Percentiles rank a stretch among this genome's conserved stretches.
Conservation (phyloP, 441 rosid genomes). For the Syzygium syzygioides region DNA sequence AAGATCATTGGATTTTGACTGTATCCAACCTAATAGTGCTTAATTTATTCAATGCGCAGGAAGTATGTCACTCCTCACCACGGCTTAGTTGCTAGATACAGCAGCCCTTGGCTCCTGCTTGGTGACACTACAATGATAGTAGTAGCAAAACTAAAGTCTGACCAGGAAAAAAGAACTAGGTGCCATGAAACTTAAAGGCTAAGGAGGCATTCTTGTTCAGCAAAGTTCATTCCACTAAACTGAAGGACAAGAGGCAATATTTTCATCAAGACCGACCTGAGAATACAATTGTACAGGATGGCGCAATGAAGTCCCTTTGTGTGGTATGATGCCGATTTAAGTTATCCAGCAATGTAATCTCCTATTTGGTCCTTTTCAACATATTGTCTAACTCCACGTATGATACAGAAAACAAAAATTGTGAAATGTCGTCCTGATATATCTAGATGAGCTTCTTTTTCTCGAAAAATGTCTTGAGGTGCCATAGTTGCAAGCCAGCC, state of each 20-base stretch:
- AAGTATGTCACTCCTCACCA: neutral
- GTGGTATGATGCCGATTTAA: neutral
- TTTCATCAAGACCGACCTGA: neutral
- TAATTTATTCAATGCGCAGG: neutral
- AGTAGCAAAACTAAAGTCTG: neutral
- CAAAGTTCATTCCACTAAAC: neutral
- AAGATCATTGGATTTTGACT: neutral
- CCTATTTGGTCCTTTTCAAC: neutral
- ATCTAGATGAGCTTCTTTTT: slow-evolving; percentile 2
- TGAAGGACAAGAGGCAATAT: neutral
- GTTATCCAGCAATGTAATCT: neutral
- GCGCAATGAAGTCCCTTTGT: neutral
- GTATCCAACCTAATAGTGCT: neutral
- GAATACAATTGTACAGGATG: neutral
- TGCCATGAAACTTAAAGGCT: neutral
- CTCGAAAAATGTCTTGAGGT: slow-evolving; percentile 1
- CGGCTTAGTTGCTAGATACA: neutral
- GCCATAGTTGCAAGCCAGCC: slow-evolving; percentile 8
- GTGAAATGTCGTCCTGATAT: neutral
- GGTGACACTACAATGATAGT: neutral
- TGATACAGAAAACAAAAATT: neutral
- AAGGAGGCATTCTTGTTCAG: neutral
- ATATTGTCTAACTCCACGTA: neutral
- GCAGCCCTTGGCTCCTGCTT: neutral
- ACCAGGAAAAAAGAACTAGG: neutral